These are phyloP conservation scores for Alnus rubra DNA, from an alignment of 306 rosid genomes.

Conservation along the genomic window DNA sequence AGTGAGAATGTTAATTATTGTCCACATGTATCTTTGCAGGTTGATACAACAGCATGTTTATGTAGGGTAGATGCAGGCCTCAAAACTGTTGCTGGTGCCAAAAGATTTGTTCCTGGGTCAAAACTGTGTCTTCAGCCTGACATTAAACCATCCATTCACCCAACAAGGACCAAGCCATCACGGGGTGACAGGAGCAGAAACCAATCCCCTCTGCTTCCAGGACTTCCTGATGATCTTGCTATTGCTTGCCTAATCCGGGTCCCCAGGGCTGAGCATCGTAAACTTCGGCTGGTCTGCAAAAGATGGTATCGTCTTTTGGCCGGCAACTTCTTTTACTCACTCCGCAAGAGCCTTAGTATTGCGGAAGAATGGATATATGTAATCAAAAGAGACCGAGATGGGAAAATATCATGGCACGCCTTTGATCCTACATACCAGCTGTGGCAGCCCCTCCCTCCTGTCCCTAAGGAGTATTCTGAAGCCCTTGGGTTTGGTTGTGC, in stretches of 20 bases:
- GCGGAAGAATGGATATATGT: constrained; percentile 87
- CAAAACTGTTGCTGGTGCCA: constrained; percentile 79
- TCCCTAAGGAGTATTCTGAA: constrained; percentile 86
- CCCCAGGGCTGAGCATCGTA: constrained; percentile 76
- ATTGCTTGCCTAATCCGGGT: constrained; percentile 84
- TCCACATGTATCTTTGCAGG: constrained; percentile 50
- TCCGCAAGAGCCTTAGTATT: constrained; percentile 67
- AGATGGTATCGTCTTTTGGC: constrained; percentile 83
- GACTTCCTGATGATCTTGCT: constrained; percentile 91
- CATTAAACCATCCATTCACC: constrained; percentile 83
- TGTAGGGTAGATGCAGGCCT: constrained; percentile 86
- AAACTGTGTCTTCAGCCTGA: constrained; percentile 88
- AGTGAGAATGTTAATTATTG: constrained; percentile 2
- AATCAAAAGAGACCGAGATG: constrained; percentile 80
- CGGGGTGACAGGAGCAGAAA: constrained; percentile 74
- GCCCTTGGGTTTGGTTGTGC: constrained; percentile 95
- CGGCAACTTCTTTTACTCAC: constrained; percentile 80
- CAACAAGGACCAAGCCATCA: constrained; percentile 69
- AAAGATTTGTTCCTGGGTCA: constrained; percentile 76
- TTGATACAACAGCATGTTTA: constrained; percentile 82
- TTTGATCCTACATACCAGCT: constrained; percentile 80
- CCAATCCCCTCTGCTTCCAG: constrained; percentile 84
- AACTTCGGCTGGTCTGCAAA: constrained; percentile 81
- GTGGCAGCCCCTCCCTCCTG: constrained; percentile 92
- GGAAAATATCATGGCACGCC: constrained; percentile 91